Evolutionary conservation across 352 stramenopile genomes (phyloP).

Genomic region (Thraustochytrium sp.): DNA sequence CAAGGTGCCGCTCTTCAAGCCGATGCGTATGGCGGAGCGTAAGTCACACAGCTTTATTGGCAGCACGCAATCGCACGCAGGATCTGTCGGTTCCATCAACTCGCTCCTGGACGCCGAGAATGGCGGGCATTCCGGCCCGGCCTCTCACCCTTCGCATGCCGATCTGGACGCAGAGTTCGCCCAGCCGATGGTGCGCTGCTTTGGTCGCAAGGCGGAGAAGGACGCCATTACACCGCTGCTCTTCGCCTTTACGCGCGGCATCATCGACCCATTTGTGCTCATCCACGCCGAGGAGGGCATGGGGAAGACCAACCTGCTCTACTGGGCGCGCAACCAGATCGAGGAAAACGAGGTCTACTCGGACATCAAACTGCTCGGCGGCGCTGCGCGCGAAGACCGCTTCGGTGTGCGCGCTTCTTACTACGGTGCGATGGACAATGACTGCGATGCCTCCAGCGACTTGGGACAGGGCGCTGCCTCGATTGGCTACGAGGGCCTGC

Average conservation of each 20-base stretch:
- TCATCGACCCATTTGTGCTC: constrained; percentile 31
- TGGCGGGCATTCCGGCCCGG: not conserved
- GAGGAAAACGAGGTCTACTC: not conserved
- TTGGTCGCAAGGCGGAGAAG: not conserved
- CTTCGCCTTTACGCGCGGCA: constrained; percentile 5
- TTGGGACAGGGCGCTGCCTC: not conserved
- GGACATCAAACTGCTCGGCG: constrained; percentile 23
- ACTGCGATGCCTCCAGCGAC: not conserved
- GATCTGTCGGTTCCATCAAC: not conserved
- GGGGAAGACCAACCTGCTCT: constrained; percentile 41
- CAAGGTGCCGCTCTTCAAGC: constrained; percentile 24
- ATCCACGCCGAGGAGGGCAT: constrained; percentile 36
- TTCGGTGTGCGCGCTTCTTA: not conserved
- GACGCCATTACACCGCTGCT: not conserved
- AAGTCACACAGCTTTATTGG: constrained; percentile 7
- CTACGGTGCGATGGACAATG: not conserved
- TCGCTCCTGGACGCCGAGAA: not conserved
- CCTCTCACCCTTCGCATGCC: not conserved
- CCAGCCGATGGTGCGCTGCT: not conserved
- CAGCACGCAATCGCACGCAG: not conserved
- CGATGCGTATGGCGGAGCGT: not conserved
- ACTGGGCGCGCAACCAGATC: not conserved
- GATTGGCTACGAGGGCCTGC: not conserved
- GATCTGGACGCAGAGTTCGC: not conserved
- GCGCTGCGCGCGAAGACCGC: not conserved